Conservation (phyloP, 495 filamentous ascomycete species). For the Penicillium steckii region DNA sequence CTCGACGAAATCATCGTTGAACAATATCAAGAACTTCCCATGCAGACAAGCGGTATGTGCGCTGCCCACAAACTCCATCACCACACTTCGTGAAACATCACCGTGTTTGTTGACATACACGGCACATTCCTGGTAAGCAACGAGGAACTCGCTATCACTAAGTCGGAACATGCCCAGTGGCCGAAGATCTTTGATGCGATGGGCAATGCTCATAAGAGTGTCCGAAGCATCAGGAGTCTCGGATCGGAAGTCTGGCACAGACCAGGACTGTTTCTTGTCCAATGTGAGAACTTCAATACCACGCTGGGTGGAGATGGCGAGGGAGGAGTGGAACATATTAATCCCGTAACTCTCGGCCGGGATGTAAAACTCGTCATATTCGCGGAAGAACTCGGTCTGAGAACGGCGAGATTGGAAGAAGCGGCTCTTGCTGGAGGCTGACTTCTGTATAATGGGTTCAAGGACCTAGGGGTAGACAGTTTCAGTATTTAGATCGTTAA, state of each 20-base stretch:
- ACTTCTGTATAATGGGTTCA: slow-evolving; percentile 90
- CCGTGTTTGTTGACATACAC: slow-evolving; percentile 98
- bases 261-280: slow-evolving; percentile 92
- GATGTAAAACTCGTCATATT: slow-evolving; percentile 98
- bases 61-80: slow-evolving; percentile 96
- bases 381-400: slow-evolving; percentile 92
- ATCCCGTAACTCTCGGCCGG: slow-evolving; percentile 93
- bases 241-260: slow-evolving; percentile 76
- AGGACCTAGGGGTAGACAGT: slow-evolving; percentile 57
- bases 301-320: slow-evolving; percentile 84
- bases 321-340: slow-evolving; percentile 90
- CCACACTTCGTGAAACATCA: slow-evolving; percentile 84
- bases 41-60: slow-evolving; percentile 84
- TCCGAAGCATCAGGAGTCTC: slow-evolving; percentile 51
- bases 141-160: slow-evolving; percentile 86
- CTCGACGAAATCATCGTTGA: slow-evolving; percentile 93
- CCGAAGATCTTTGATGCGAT: slow-evolving; percentile 72
- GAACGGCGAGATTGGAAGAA: slow-evolving; percentile 66
- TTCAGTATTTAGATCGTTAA: background rate
- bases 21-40: slow-evolving; percentile 67
- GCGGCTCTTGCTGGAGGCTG: slow-evolving; percentile 53
- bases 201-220: slow-evolving; percentile 74
- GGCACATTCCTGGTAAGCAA: slow-evolving; percentile 92
- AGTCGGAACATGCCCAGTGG: slow-evolving; percentile 97
- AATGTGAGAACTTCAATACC: slow-evolving; percentile 97